phyloP scores from a whole-genome alignment of 2,329 filamentous ascomycete genomes.

The Penicillium olsonii region DNA sequence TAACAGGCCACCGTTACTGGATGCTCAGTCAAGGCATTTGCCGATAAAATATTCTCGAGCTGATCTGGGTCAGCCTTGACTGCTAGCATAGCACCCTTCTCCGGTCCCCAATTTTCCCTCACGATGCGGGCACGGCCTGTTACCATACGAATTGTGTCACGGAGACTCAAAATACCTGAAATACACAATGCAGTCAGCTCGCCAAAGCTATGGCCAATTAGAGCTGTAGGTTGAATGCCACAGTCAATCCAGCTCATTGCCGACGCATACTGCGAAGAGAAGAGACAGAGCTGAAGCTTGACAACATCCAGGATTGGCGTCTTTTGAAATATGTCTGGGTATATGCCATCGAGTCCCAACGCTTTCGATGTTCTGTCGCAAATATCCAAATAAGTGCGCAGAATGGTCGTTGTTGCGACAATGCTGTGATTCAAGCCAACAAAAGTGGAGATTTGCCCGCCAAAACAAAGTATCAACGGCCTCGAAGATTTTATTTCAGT shows the following conservation, averaged over 20 bases:
- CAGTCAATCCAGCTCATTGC: slow-evolving; percentile 43
- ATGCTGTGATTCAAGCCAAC: slow-evolving; percentile 29
- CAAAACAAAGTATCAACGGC: slow-evolving; percentile 41
- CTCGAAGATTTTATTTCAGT: neutral
- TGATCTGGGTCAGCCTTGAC: slow-evolving; percentile 32
- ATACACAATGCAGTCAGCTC: slow-evolving; percentile 40
- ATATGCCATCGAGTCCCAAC: slow-evolving; percentile 36
- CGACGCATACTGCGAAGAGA: slow-evolving; percentile 42
- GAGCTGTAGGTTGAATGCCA: slow-evolving; percentile 33
- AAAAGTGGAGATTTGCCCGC: slow-evolving; percentile 38
- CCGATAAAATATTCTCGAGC: slow-evolving; percentile 14
- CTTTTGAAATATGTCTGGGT: slow-evolving; percentile 31
- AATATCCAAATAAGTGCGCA: slow-evolving; percentile 36
- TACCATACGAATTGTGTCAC: slow-evolving; percentile 33
- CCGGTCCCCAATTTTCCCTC: slow-evolving; percentile 32
- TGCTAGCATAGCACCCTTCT: slow-evolving; percentile 37
- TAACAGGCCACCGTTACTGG: slow-evolving; percentile 49
- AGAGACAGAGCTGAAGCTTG: slow-evolving; percentile 39
- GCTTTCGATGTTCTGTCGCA: slow-evolving; percentile 31
- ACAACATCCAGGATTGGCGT: slow-evolving; percentile 21
- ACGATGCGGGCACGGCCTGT: slow-evolving; percentile 34
- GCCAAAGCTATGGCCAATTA: slow-evolving; percentile 45
- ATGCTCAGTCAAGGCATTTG: slow-evolving; percentile 23
- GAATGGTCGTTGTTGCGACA: slow-evolving; percentile 27
- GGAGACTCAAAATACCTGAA: slow-evolving; percentile 30